Conservation (phyloP, 805 yeast species). For the Teunomyces panamensis region DNA sequence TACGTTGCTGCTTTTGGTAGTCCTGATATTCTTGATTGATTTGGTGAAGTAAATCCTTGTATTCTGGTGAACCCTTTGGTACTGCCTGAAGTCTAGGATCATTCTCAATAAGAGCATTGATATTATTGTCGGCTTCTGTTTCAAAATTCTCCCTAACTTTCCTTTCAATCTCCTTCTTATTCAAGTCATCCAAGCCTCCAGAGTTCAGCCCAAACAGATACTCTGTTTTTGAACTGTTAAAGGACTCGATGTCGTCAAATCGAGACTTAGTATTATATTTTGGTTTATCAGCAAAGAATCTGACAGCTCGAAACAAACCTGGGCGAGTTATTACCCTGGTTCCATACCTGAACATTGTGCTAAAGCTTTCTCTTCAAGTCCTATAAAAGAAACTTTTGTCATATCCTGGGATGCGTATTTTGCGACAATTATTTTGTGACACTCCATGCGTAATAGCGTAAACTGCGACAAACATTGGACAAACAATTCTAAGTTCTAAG, state of each 20-base stretch:
- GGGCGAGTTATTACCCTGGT: neutral
- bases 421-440: neutral
- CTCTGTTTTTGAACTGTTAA: constrained; percentile 32
- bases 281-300: neutral
- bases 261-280: neutral
- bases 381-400: neutral
- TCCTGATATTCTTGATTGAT: constrained; percentile 26
- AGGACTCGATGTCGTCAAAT: constrained; percentile 27
- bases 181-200: constrained; percentile 17
- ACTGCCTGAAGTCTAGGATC: constrained; percentile 31
- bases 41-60: constrained; percentile 27
- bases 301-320: neutral
- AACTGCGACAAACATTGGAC: neutral
- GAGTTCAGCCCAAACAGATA: constrained; percentile 26
- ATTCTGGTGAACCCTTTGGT: constrained; percentile 33
- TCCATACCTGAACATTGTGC: neutral
- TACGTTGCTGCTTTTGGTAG: constrained; percentile 24
- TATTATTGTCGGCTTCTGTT: constrained; percentile 10
- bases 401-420: neutral
- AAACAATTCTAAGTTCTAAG: neutral
- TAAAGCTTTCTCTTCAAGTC: too few relatives aligned
- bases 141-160: constrained; percentile 9
- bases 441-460: neutral
- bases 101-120: constrained; percentile 23
- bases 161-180: constrained; percentile 8